These are phyloP conservation scores for Peronospora tabacina DNA, from an alignment of 352 stramenopile genomes.

Conservation along the genomic window DNA sequence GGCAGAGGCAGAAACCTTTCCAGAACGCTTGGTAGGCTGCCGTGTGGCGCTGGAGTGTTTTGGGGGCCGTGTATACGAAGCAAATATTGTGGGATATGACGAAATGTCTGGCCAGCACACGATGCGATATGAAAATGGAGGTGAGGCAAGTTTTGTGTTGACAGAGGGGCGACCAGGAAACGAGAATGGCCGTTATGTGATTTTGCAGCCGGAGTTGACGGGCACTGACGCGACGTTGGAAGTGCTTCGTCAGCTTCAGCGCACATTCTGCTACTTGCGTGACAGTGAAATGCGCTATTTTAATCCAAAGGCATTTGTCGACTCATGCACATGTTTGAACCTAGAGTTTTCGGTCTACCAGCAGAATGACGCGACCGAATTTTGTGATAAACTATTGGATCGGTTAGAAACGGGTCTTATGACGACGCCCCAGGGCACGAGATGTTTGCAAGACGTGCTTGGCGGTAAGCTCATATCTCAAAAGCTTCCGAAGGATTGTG, in stretches of 20 bases:
- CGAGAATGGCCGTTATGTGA: constrained; percentile 92
- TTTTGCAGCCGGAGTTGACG: constrained; percentile 68
- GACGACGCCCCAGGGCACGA: constrained; percentile 69
- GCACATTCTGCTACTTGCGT: constrained; percentile 84
- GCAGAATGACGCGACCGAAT: constrained; percentile 99
- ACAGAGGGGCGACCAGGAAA: constrained; percentile 90
- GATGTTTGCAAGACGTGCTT: constrained; percentile 67
- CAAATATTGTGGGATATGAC: constrained; percentile 87
- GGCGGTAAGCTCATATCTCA: constrained; percentile 83
- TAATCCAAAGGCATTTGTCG: constrained; percentile 84
- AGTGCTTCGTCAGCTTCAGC: constrained; percentile 83
- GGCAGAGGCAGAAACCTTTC: constrained; percentile 82
- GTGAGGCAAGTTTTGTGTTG: constrained; percentile 83
- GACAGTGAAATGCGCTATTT: constrained; percentile 84
- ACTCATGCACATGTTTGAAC: constrained; percentile 84
- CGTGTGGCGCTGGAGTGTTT: constrained; percentile 91
- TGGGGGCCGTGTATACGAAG: constrained; percentile 90
- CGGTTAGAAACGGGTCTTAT: constrained; percentile 95
- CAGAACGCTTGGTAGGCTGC: constrained; percentile 59
- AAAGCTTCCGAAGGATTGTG: constrained; percentile 86
- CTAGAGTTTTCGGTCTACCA: constrained; percentile 95
- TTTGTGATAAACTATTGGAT: constrained; percentile 98
- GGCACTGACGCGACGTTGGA: constrained; percentile 80
- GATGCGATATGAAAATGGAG: constrained; percentile 84
- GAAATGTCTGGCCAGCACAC: constrained; percentile 62